A percentile compares a stretch with the other conserved stretches of the same genome.
These are phyloP conservation scores for Durusdinium trenchii DNA, from an alignment of 73 alveolate genomes.

Conservation along the genomic window DNA sequence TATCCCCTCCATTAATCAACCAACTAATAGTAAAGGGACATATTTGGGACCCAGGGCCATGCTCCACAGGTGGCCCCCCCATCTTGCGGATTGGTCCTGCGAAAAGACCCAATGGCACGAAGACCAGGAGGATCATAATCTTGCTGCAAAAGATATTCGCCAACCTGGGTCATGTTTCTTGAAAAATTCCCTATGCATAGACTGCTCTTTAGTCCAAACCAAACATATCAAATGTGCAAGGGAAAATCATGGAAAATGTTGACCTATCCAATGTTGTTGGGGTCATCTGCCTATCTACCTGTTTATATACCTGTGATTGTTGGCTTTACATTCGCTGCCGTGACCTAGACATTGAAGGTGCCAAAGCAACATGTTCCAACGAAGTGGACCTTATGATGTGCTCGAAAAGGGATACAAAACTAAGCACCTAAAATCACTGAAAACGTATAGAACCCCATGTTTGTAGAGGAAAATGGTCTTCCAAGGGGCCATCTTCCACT, in stretches of 20 bases:
- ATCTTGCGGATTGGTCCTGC: conserved; percentile 19
- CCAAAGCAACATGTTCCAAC: too few species aligned
- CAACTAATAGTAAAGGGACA: background rate
- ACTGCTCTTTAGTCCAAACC: background rate
- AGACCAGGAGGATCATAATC: conserved; percentile 66
- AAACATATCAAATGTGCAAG: background rate
- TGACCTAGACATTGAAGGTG: too few species aligned
- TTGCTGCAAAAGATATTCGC: conserved; percentile 46
- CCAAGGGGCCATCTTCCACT: too few species aligned
- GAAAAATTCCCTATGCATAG: background rate
- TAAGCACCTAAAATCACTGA: too few species aligned
- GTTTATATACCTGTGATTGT: background rate
- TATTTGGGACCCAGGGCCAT: background rate
- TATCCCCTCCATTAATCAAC: background rate
- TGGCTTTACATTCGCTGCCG: background rate
- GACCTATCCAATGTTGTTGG: background rate
- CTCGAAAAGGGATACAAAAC: too few species aligned
- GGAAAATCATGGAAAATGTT: background rate
- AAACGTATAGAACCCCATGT: too few species aligned
- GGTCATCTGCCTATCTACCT: background rate
- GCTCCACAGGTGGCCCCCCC: background rate
- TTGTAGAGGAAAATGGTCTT: too few species aligned
- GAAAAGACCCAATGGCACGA: conserved; percentile 59
- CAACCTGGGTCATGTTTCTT: background rate
- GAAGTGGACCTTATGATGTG: too few species aligned